phyloP scores from a whole-genome alignment of 148 eudicot genomes.

The Persicaria maculosa region DNA sequence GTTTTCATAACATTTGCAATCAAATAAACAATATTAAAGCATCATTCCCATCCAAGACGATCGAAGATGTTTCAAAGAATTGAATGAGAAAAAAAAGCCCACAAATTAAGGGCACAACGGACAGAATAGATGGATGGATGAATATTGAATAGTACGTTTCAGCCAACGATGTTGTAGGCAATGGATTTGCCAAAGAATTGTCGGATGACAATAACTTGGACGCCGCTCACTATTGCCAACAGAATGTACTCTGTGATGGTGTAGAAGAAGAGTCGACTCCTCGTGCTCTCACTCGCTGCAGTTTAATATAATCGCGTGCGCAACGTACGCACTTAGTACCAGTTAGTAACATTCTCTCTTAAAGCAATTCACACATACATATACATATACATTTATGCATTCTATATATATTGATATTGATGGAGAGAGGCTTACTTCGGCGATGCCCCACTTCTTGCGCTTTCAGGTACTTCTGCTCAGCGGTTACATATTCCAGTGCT shows the following conservation, averaged over 20 bases:
- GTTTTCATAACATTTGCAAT: too few relatives aligned
- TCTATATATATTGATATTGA: too few relatives aligned
- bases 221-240: slow-evolving; percentile 6
- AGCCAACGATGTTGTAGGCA: slow-evolving; percentile 12
- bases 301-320: background rate
- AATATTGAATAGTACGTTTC: background rate
- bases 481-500: background rate
- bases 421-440: background rate
- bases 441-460: slow-evolving; percentile 8
- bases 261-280: slow-evolving; percentile 11
- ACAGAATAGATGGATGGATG: background rate
- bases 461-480: slow-evolving; percentile 11
- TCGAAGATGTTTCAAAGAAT: too few relatives aligned
- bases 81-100: background rate
- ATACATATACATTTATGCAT: background rate
- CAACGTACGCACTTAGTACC: too few relatives aligned
- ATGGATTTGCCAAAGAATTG: slow-evolving; percentile 13
- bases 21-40: too few relatives aligned
- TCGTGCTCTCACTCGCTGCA: slow-evolving; percentile 12
- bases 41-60: too few relatives aligned
- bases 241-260: slow-evolving; percentile 10
- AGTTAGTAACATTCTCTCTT: background rate
- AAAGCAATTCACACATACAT: background rate
- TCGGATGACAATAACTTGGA: slow-evolving; percentile 3
- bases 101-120: background rate